Percentiles rank a stretch among this genome's conserved stretches.
phyloP scores from a whole-genome alignment of 2,329 filamentous ascomycete species.

The Cladosporium sphaerospermum region DNA sequence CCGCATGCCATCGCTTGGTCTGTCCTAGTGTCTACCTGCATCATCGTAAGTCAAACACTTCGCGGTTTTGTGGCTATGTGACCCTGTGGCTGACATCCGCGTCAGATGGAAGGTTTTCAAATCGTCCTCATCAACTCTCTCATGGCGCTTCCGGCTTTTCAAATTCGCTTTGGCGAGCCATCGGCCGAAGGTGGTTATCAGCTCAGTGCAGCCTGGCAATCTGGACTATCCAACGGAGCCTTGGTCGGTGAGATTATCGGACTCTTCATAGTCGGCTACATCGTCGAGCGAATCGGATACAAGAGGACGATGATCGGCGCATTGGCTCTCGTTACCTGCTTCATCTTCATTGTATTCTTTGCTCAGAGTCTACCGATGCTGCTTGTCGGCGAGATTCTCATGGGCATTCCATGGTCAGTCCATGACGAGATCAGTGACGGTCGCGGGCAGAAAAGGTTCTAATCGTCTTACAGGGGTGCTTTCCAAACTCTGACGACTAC shows the following conservation, averaged over 20 bases:
- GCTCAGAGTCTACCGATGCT: conserved; percentile 15
- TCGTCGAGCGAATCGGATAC: conserved; percentile 47
- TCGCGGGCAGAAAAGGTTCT: neutral
- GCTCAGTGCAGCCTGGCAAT: conserved; percentile 53
- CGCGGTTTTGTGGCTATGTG: too few relatives aligned
- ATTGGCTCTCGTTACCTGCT: conserved; percentile 48
- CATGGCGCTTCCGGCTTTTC: conserved; percentile 29
- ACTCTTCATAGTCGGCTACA: conserved; percentile 58
- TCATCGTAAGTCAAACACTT: conserved; percentile 19
- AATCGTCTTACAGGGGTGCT: conserved; percentile 4
- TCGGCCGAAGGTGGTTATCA: conserved; percentile 34
- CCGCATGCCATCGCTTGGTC: conserved; percentile 35
- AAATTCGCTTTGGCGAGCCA: conserved; percentile 36
- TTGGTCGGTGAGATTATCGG: conserved; percentile 61
- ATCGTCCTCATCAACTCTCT: conserved; percentile 31
- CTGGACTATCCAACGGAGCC: conserved; percentile 51
- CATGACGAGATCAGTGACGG: neutral
- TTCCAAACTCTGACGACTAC: conserved; percentile 40
- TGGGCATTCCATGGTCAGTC: conserved; percentile 27
- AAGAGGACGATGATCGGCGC: conserved; percentile 53
- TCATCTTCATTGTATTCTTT: conserved; percentile 36
- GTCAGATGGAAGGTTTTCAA: conserved; percentile 37
- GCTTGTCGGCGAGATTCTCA: conserved; percentile 33
- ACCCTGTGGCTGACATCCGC: too few relatives aligned
- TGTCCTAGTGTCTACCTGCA: conserved; percentile 30